Percentiles rank a stretch among this genome's conserved stretches.
These are phyloP conservation scores for Globisporangium barbulae DNA, from an alignment of 352 stramenopile species.

Conservation along the genomic window DNA sequence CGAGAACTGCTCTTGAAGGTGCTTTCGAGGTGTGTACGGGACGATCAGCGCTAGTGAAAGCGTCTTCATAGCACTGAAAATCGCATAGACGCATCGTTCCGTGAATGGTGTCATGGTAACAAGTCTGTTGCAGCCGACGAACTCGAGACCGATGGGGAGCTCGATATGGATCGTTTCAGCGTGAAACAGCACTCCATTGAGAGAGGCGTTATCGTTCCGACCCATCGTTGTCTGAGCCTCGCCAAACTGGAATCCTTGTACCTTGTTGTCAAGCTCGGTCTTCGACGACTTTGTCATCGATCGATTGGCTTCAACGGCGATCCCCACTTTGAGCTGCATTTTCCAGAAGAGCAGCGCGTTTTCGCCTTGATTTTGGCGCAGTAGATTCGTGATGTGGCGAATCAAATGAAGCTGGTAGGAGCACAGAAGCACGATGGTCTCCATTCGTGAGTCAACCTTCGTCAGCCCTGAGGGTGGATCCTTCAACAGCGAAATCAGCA, in stretches of 20 bases:
- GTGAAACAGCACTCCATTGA: slow-evolving; percentile 16
- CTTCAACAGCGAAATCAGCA: background rate
- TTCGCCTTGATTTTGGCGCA: slow-evolving; percentile 17
- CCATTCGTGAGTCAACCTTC: slow-evolving; percentile 6
- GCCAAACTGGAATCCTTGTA: slow-evolving; percentile 6
- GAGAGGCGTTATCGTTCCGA: background rate
- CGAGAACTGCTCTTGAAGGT: slow-evolving; percentile 9
- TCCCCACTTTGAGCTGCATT: slow-evolving; percentile 35
- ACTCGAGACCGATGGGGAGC: slow-evolving; percentile 47
- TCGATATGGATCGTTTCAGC: slow-evolving; percentile 38
- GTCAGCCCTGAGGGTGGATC: background rate
- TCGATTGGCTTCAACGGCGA: background rate
- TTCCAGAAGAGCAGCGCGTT: slow-evolving; percentile 36
- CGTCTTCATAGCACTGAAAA: slow-evolving; percentile 38
- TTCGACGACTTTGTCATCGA: slow-evolving; percentile 5
- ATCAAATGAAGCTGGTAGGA: slow-evolving; percentile 19
- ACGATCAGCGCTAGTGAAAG: slow-evolving; percentile 27
- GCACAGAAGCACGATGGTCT: slow-evolving; percentile 34
- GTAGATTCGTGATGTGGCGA: slow-evolving; percentile 16
- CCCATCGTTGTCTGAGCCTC: background rate
- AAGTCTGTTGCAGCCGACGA: slow-evolving; percentile 31
- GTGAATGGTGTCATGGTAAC: slow-evolving; percentile 44
- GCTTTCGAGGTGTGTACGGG: slow-evolving; percentile 16
- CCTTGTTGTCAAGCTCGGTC: slow-evolving; percentile 4
- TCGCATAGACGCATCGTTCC: slow-evolving; percentile 42